Percentiles rank a stretch among this genome's conserved stretches.
phyloP scores from a whole-genome alignment of 306 rosid genomes.

The Vicia faba region DNA sequence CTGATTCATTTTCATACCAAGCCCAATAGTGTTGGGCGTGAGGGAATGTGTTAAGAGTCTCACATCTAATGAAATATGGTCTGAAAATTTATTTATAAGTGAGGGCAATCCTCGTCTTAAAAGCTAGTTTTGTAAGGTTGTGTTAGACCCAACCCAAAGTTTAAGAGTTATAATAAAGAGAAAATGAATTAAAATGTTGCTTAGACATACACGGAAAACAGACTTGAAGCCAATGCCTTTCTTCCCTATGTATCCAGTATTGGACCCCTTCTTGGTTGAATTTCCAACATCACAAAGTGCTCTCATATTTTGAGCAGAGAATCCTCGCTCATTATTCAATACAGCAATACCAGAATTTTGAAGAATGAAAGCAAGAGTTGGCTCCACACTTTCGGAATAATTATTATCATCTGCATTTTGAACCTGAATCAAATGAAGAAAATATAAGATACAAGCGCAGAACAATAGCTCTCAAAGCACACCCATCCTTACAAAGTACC shows the following conservation, averaged over 20 bases:
- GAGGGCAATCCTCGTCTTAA: no score
- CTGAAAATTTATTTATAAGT: no score
- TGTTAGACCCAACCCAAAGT: no score
- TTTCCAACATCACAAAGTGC: constrained; percentile 98
- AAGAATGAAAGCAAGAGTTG: constrained; percentile 86
- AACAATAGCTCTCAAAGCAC: constrained; percentile 31
- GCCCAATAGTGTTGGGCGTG: no score
- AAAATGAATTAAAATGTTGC: constrained; percentile 17
- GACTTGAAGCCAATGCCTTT: constrained; percentile 99
- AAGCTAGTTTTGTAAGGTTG: no score
- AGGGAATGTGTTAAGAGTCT: no score
- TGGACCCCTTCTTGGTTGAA: constrained; percentile 92
- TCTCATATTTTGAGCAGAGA: constrained; percentile 77
- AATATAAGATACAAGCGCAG: constrained; percentile 26
- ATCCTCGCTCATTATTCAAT: constrained; percentile 87
- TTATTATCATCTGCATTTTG: constrained; percentile 97
- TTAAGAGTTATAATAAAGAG: constrained; percentile 1
- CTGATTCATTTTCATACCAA: neutral
- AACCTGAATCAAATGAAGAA: constrained; percentile 63
- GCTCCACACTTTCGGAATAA: constrained; percentile 75
- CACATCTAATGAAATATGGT: no score
- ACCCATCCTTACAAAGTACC: constrained; percentile 17
- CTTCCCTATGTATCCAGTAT: constrained; percentile 90
- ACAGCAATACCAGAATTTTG: constrained; percentile 71
- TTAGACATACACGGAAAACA: constrained; percentile 82